Evolutionary conservation across 176 grass and related monocot genomes (phyloP).

Genomic region (Lolium multiflorum): DNA sequence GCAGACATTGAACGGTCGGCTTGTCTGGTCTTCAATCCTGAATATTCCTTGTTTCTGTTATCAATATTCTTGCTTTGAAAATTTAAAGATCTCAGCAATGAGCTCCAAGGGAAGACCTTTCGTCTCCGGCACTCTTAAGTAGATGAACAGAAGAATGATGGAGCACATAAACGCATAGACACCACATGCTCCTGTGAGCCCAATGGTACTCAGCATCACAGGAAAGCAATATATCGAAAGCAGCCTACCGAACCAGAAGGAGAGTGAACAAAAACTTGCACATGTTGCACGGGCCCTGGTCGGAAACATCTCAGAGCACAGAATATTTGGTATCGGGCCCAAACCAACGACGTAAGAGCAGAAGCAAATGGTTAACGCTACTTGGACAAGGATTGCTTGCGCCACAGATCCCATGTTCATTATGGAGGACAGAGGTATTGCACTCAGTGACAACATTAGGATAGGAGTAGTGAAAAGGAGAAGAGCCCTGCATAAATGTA

Average conservation of each 20-base stretch:
- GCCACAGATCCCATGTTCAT: constrained; percentile 51
- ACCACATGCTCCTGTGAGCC: constrained; percentile 66
- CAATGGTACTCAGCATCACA: constrained; percentile 73
- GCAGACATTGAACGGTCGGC: neutral
- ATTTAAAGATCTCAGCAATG: constrained; percentile 70
- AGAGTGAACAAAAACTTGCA: constrained; percentile 74
- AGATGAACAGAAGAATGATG: constrained; percentile 56
- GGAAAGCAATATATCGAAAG: constrained; percentile 79
- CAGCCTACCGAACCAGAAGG: constrained; percentile 85
- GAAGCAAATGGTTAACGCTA: constrained; percentile 68
- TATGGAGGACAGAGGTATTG: constrained; percentile 61
- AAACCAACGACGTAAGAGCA: constrained; percentile 85
- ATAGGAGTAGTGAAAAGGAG: constrained; percentile 70
- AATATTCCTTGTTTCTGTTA: constrained; percentile 22
- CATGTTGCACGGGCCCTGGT: constrained; percentile 83
- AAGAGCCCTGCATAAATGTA: constrained; percentile 72
- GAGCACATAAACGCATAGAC: constrained; percentile 70
- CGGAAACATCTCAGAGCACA: constrained; percentile 93
- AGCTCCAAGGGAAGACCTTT: constrained; percentile 83
- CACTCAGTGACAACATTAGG: constrained; percentile 58
- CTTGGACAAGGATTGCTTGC: constrained; percentile 60
- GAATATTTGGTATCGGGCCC: constrained; percentile 79
- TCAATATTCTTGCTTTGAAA: constrained; percentile 37
- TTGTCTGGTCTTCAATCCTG: neutral
- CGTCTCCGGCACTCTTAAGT: constrained; percentile 69